Percentiles rank a stretch among this genome's conserved stretches.
These are phyloP conservation scores for Echites panduratus DNA, from an alignment of 257 asterid genomes.

Conservation along the genomic window DNA sequence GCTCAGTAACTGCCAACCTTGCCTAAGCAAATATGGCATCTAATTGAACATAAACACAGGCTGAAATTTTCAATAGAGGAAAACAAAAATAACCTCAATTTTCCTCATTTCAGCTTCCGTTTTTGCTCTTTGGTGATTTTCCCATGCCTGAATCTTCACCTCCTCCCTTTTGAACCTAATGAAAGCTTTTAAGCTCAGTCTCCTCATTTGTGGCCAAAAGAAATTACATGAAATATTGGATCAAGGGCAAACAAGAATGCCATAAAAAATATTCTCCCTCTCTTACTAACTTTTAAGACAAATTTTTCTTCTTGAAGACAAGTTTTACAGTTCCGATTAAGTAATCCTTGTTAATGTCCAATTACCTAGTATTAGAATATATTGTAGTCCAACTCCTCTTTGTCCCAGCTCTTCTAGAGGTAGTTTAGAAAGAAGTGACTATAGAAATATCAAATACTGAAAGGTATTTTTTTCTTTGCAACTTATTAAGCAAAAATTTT, in stretches of 20 bases:
- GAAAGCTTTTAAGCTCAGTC: neutral
- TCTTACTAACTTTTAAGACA: neutral
- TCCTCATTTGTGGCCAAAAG: neutral
- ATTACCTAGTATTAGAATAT: neutral
- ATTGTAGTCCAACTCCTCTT: neutral
- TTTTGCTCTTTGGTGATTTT: conserved; percentile 84
- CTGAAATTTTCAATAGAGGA: neutral
- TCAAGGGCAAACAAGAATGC: neutral
- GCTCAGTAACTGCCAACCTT: neutral
- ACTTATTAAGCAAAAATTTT: neutral
- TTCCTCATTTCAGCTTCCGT: conserved; percentile 95
- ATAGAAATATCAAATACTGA: neutral
- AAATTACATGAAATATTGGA: neutral
- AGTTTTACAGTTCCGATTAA: too few relatives aligned
- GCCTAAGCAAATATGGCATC: neutral
- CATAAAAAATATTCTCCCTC: neutral
- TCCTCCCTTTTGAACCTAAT: conserved; percentile 86
- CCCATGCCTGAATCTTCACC: conserved; percentile 91
- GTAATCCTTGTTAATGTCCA: neutral
- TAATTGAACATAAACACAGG: neutral
- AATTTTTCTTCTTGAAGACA: too few relatives aligned
- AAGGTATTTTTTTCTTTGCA: neutral
- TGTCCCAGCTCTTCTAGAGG: neutral
- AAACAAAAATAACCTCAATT: conserved; percentile 57
- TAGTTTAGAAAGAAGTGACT: neutral